These are phyloP conservation scores for Cyanidioschyzon merolae DNA, from an alignment of 23 red algal species.

Conservation along the genomic window DNA sequence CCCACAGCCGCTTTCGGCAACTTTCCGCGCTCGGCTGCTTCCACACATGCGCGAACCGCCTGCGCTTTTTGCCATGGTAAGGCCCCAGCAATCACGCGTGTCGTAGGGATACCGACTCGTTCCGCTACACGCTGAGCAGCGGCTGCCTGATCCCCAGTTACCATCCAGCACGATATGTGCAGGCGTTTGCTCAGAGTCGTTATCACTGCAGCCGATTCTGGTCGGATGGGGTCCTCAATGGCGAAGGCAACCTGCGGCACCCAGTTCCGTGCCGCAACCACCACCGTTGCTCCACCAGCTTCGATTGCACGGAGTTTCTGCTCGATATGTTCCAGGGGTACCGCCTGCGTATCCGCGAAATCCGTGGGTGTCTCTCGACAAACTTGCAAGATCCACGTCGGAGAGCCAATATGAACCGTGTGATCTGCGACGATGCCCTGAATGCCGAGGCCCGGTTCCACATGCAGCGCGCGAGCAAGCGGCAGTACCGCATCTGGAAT, in stretches of 20 bases:
- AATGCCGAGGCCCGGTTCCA: constrained; percentile 15
- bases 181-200: constrained; percentile 23
- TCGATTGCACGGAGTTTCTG: neutral
- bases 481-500: neutral
- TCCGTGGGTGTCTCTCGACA: neutral
- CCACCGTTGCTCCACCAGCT: constrained; percentile 38
- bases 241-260: constrained; percentile 37
- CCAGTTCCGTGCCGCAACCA: constrained; percentile 56
- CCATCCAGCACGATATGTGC: constrained; percentile 22
- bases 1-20: neutral
- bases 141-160: constrained; percentile 53
- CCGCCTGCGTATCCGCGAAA: neutral
- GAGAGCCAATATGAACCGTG: neutral
- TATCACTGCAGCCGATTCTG: constrained; percentile 58
- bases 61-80: constrained; percentile 54
- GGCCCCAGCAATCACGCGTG: constrained; percentile 31
- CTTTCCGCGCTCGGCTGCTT: neutral
- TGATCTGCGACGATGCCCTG: neutral
- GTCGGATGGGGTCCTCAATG: constrained; percentile 58
- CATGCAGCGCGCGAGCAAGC: constrained; percentile 1
- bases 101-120: constrained; percentile 39
- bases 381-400: constrained; percentile 4
- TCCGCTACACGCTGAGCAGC: constrained; percentile 37
- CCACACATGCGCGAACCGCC: constrained; percentile 16
- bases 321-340: neutral